phyloP scores from a whole-genome alignment of 2,329 filamentous ascomycete genomes.

The Penicillium janthinellum region DNA sequence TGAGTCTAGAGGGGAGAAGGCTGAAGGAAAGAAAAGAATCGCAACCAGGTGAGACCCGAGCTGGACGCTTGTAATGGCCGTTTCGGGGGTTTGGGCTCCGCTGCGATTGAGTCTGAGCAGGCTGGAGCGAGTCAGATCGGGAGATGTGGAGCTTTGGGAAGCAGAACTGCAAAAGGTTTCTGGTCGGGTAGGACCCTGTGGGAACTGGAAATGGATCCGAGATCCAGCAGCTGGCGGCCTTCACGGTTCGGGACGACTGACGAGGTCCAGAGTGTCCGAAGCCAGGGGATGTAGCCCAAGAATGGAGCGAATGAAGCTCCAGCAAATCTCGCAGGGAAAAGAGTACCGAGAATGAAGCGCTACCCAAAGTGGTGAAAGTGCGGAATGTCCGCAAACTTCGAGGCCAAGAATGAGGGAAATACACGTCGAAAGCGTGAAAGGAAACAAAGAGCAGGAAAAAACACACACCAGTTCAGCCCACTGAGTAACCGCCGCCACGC shows the following conservation, averaged over 20 bases:
- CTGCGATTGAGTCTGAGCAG: slow-evolving; percentile 6
- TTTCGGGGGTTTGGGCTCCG: slow-evolving; percentile 11
- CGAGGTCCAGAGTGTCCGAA: not conserved
- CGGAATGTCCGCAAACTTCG: slow-evolving; percentile 1
- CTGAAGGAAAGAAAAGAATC: not conserved
- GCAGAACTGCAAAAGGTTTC: not conserved
- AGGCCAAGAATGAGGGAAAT: slow-evolving; percentile 1
- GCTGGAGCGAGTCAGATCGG: slow-evolving; percentile 19
- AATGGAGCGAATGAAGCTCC: not conserved
- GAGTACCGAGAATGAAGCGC: not conserved
- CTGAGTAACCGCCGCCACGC: too few species aligned
- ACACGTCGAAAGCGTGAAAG: not conserved
- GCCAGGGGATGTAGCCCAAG: not conserved
- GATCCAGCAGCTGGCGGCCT: not conserved
- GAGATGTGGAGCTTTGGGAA: slow-evolving; percentile 18
- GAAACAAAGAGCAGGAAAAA: not conserved
- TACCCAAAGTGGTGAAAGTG: not conserved
- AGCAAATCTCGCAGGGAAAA: not conserved
- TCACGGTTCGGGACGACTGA: not conserved
- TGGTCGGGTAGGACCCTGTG: slow-evolving; percentile 10
- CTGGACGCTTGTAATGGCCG: not conserved
- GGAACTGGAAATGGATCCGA: too few species aligned
- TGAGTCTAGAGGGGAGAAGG: not conserved
- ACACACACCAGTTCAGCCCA: too few species aligned
- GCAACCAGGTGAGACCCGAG: slow-evolving; percentile 9